A percentile compares a stretch with the other conserved stretches of the same genome.
These are phyloP conservation scores for Ploettnerulaceae sp. DNA, from an alignment of 2,329 filamentous ascomycete species.

Conservation along the genomic window DNA sequence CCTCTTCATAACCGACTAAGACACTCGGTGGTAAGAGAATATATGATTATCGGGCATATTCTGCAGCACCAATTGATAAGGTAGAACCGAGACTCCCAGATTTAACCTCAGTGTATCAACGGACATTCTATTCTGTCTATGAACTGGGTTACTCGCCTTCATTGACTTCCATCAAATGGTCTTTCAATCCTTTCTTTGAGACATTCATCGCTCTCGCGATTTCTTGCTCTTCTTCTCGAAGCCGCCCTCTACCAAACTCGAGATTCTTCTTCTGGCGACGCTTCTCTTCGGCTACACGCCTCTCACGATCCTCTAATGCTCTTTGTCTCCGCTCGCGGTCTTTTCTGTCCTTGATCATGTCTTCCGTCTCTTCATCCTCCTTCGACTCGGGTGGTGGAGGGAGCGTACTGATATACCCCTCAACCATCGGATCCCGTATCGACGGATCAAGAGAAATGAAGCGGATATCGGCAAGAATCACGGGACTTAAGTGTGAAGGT, in stretches of 20 bases:
- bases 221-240: conserved; percentile 64
- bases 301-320: conserved; percentile 61
- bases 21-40: conserved; percentile 14
- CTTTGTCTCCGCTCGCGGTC: conserved; percentile 57
- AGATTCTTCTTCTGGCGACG: conserved; percentile 53
- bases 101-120: neutral
- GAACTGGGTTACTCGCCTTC: neutral
- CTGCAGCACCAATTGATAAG: conserved; percentile 13
- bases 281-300: conserved; percentile 58
- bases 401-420: conserved; percentile 61
- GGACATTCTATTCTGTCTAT: conserved; percentile 1
- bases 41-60: conserved; percentile 19
- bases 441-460: conserved; percentile 62
- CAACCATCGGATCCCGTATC: conserved; percentile 59
- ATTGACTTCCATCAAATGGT: conserved; percentile 45
- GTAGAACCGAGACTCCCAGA: conserved; percentile 5
- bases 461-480: conserved; percentile 61
- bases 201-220: conserved; percentile 65
- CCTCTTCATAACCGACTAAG: conserved; percentile 10
- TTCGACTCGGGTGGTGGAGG: conserved; percentile 50
- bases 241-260: conserved; percentile 53
- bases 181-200: conserved; percentile 59
- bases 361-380: conserved; percentile 45
- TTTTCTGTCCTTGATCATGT: conserved; percentile 46
- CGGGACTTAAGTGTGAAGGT: conserved; percentile 53